A percentile compares a stretch with the other conserved stretches of the same genome.
Evolutionary conservation across 495 filamentous ascomycete species (phyloP).

Genomic region (Xylaria venustula): DNA sequence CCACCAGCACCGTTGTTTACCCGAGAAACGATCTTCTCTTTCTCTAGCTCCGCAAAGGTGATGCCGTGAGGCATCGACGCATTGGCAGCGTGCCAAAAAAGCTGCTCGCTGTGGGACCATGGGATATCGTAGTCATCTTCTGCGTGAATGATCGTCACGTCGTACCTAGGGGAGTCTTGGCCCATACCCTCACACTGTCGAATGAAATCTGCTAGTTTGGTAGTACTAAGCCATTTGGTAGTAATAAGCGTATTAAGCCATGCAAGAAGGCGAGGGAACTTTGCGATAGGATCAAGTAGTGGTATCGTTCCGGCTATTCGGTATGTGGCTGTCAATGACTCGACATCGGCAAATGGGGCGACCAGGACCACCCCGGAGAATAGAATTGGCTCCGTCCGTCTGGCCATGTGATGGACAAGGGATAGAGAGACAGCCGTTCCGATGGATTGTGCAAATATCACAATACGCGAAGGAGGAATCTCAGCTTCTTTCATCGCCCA

Average conservation of each 20-base stretch:
- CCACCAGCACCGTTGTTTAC: not conserved
- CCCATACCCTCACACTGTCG: conserved; percentile 23
- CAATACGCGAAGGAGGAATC: conserved; percentile 62
- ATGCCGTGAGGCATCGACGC: conserved; percentile 38
- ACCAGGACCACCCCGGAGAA: conserved; percentile 62
- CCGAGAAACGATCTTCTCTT: not conserved
- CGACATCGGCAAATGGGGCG: conserved; percentile 63
- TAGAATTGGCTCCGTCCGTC: conserved; percentile 11
- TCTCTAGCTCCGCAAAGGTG: conserved; percentile 10
- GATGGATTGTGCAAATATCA: conserved; percentile 67
- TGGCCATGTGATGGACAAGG: conserved; percentile 46
- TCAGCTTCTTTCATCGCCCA: conserved; percentile 24
- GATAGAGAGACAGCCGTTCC: conserved; percentile 60
- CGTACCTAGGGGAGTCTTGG: conserved; percentile 36
- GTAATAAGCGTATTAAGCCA: conserved; percentile 23
- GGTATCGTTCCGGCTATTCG: conserved; percentile 64
- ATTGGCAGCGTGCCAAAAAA: conserved; percentile 38
- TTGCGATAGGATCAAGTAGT: conserved; percentile 60
- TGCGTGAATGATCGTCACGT: conserved; percentile 57
- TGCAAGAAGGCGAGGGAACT: conserved; percentile 27
- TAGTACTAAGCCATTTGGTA: conserved; percentile 27
- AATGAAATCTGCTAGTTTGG: conserved; percentile 21
- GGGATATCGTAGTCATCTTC: conserved; percentile 62
- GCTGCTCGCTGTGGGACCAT: conserved; percentile 48
- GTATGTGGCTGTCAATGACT: conserved; percentile 62